phyloP scores from a whole-genome alignment of 1,284 basidiomycete species.

The Leccinum fuscescens region DNA sequence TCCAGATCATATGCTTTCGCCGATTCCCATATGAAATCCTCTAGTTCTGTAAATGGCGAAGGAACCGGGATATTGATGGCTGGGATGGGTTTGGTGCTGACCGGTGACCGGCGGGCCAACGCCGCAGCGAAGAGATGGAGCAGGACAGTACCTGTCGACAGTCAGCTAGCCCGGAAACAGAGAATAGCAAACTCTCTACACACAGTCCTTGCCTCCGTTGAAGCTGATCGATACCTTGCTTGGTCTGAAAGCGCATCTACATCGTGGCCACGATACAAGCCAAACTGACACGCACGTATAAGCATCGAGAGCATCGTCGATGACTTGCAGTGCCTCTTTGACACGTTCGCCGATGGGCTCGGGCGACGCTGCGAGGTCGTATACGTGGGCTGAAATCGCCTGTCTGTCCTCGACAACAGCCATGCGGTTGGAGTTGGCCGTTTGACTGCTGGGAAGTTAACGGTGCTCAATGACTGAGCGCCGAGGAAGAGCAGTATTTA shows the following conservation, averaged over 20 bases:
- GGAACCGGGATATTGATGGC: conserved; percentile 89
- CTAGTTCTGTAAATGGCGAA: conserved; percentile 84
- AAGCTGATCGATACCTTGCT: conserved; percentile 84
- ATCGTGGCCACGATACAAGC: conserved; percentile 2
- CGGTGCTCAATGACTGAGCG: conserved; percentile 1
- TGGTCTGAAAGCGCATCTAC: conserved; percentile 42
- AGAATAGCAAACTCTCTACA: conserved; percentile 33
- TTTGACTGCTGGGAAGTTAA: conserved; percentile 8
- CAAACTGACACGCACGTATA: conserved; percentile 63
- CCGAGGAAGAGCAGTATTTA: conserved; percentile 4
- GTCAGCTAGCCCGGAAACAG: conserved; percentile 4
- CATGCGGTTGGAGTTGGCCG: conserved; percentile 2
- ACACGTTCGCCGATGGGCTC: conserved; percentile 62
- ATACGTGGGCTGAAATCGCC: conserved; percentile 55
- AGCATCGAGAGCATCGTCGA: conserved; percentile 70
- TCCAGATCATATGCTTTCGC: conserved; percentile 74
- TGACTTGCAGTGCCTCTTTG: conserved; percentile 73
- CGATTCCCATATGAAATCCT: conserved; percentile 76
- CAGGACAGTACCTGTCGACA: conserved; percentile 80
- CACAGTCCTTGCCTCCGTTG: conserved; percentile 98
- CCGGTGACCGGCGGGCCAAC: conserved; percentile 45
- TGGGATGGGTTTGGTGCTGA: conserved; percentile 55
- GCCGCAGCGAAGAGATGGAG: conserved; percentile 85
- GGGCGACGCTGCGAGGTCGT: conserved; percentile 51
- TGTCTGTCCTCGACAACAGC: conserved; percentile 39